These are phyloP conservation scores for Botrytis sinoallii DNA, from an alignment of 2,329 filamentous ascomycete genomes.

Conservation along the genomic window DNA sequence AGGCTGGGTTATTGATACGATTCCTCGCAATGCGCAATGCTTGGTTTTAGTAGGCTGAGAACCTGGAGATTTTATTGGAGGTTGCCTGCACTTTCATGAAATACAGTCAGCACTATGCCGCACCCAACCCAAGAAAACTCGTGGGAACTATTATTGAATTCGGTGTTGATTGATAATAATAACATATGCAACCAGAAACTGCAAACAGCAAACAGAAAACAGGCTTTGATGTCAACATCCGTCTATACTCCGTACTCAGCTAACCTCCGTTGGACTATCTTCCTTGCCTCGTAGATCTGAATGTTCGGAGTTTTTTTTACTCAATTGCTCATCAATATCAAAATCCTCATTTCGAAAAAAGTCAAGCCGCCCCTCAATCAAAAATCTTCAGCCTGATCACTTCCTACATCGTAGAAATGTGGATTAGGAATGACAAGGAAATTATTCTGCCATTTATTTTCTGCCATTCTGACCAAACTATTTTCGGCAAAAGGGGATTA, in stretches of 20 bases:
- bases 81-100: background rate
- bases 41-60: slow-evolving; percentile 9
- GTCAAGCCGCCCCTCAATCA: background rate
- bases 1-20: slow-evolving; percentile 3
- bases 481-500: background rate
- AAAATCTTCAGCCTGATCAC: slow-evolving; percentile 13
- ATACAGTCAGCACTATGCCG: slow-evolving; percentile 20
- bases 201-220: background rate
- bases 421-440: background rate
- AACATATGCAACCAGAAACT: background rate
- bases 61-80: background rate
- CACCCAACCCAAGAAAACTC: background rate
- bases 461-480: slow-evolving; percentile 10
- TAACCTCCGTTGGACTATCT: background rate
- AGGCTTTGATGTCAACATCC: background rate
- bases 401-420: slow-evolving; percentile 1
- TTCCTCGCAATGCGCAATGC: background rate
- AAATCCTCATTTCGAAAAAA: background rate
- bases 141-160: background rate
- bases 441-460: slow-evolving; percentile 11
- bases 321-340: background rate
- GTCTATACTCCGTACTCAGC: background rate
- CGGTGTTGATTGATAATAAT: slow-evolving; percentile 8
- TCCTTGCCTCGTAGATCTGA: background rate
- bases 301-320: background rate